Evolutionary conservation across 2,329 filamentous ascomycete species (phyloP).

Genomic region (Phialocephala sp.): DNA sequence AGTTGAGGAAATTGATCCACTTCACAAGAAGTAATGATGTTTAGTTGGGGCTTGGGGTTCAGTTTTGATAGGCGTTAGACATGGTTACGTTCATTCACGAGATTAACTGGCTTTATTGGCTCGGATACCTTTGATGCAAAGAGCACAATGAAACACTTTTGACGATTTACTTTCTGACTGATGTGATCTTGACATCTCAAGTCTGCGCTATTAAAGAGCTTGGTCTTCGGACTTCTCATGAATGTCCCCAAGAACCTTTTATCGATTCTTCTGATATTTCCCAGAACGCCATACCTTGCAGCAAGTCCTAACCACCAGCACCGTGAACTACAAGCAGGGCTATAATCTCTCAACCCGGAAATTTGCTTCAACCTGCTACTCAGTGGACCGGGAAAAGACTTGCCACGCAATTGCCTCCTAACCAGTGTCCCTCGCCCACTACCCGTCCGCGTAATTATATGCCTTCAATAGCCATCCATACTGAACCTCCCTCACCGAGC

Average conservation of each 20-base stretch:
- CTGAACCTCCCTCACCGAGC: slow-evolving; percentile 25
- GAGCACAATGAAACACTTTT: slow-evolving; percentile 33
- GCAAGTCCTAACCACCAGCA: slow-evolving; percentile 11
- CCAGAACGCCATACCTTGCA: slow-evolving; percentile 18
- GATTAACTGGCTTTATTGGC: slow-evolving; percentile 36
- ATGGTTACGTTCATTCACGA: slow-evolving; percentile 41
- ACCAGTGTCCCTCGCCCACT: neutral
- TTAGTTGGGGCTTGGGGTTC: slow-evolving; percentile 29
- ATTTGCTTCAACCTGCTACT: no score
- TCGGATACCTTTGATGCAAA: slow-evolving; percentile 41
- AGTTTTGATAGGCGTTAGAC: slow-evolving; percentile 37
- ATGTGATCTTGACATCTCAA: slow-evolving; percentile 11
- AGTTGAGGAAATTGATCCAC: slow-evolving; percentile 71
- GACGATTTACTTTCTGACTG: slow-evolving; percentile 17
- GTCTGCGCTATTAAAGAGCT: neutral
- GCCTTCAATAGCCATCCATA: neutral
- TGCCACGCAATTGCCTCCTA: neutral
- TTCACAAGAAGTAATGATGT: slow-evolving; percentile 50
- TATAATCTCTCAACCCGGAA: neutral
- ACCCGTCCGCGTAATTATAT: no score
- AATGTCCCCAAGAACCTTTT: neutral
- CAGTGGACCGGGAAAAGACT: no score
- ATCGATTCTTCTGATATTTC: neutral
- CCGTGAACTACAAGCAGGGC: neutral
- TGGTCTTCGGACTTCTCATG: slow-evolving; percentile 4